phyloP scores from a whole-genome alignment of 2,329 filamentous ascomycete genomes.

The Ceratocystis ficicola region DNA sequence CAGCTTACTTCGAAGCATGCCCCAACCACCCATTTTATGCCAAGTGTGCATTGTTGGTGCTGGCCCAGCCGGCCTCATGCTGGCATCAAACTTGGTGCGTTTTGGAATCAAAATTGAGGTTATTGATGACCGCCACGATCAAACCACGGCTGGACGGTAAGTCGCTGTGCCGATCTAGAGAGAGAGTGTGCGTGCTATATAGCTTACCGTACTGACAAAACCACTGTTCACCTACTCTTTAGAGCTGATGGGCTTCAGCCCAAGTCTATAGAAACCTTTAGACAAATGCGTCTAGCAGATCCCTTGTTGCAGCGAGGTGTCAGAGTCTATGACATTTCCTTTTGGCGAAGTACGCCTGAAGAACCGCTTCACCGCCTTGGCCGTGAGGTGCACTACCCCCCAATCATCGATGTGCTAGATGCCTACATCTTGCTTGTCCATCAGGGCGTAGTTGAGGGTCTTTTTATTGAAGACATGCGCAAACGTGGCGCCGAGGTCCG shows the following conservation, averaged over 20 bases:
- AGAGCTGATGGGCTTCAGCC: constrained; percentile 63
- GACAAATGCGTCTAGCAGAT: constrained; percentile 61
- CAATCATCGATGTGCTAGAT: constrained; percentile 44
- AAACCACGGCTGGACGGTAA: constrained; percentile 51
- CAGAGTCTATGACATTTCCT: constrained; percentile 61
- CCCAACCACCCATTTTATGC: constrained; percentile 35
- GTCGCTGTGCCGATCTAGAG: neutral
- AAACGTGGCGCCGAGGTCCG: constrained; percentile 51
- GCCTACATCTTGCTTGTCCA: constrained; percentile 50
- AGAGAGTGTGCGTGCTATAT: neutral
- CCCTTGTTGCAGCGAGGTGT: constrained; percentile 53
- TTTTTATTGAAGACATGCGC: constrained; percentile 57
- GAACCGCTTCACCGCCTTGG: constrained; percentile 47
- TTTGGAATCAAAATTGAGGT: constrained; percentile 55
- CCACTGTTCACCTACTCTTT: constrained; percentile 19
- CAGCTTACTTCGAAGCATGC: constrained; percentile 38
- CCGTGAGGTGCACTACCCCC: constrained; percentile 57
- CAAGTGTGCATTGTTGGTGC: constrained; percentile 44
- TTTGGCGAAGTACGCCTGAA: constrained; percentile 48
- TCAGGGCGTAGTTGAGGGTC: constrained; percentile 62
- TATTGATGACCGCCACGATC: constrained; percentile 56
- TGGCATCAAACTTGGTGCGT: constrained; percentile 45
- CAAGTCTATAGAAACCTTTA: constrained; percentile 66
- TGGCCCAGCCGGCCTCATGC: constrained; percentile 45
- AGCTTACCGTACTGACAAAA: neutral